These are phyloP conservation scores for Solanum hybrid DNA, from an alignment of 305 asterid genomes.

Conservation along the genomic window DNA sequence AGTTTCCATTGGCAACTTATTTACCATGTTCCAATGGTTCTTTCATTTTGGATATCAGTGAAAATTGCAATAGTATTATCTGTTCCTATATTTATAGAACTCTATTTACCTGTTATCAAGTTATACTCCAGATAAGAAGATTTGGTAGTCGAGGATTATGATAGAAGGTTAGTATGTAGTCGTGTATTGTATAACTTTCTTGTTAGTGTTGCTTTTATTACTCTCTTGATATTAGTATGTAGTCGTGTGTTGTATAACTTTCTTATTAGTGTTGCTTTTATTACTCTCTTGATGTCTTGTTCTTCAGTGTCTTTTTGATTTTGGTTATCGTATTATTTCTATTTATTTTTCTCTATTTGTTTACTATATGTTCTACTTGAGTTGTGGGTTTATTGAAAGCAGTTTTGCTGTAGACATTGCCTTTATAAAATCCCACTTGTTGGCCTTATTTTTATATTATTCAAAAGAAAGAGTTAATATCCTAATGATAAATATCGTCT, in stretches of 20 bases:
- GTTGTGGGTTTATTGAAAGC: background rate
- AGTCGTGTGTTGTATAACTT: background rate
- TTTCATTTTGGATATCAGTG: background rate
- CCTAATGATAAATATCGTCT: background rate
- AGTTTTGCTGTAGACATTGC: too few species aligned
- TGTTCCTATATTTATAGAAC: background rate
- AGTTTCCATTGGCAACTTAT: background rate
- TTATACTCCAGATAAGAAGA: background rate
- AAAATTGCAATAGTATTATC: background rate
- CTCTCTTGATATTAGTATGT: background rate
- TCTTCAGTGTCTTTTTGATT: background rate
- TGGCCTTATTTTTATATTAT: background rate
- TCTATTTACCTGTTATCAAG: background rate
- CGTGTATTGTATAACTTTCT: background rate
- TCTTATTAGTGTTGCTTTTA: background rate
- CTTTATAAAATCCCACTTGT: background rate
- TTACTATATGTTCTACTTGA: background rate
- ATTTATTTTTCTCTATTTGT: background rate
- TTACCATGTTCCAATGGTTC: background rate
- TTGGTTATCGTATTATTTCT: background rate
- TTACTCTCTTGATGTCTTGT: background rate
- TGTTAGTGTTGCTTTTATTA: background rate
- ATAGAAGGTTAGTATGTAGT: background rate
- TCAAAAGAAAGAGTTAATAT: background rate
- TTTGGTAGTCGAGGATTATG: background rate